These are phyloP conservation scores for Termitomyces sp. DNA, from an alignment of 768 basidiomycete species.

Conservation along the genomic window DNA sequence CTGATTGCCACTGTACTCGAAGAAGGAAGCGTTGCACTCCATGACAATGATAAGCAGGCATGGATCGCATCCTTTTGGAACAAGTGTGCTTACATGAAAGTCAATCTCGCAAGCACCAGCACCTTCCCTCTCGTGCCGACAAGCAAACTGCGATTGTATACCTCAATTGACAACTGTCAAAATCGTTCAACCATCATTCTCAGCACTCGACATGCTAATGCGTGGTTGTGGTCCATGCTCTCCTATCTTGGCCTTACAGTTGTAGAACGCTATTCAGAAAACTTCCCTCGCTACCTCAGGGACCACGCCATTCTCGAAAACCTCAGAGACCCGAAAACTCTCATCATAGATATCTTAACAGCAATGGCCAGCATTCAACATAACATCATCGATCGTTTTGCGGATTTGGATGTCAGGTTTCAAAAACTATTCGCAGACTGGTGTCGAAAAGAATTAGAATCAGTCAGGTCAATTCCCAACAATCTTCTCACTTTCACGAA, in stretches of 20 bases:
- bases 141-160: conserved; percentile 16
- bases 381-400: conserved; percentile 5
- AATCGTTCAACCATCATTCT: conserved; percentile 20
- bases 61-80: conserved; percentile 32
- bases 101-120: conserved; percentile 11
- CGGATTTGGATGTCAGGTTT: conserved; percentile 10
- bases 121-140: conserved; percentile 31
- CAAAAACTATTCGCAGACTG: conserved; percentile 23
- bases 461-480: conserved; percentile 1
- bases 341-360: conserved; percentile 14
- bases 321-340: conserved; percentile 8
- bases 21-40: background rate
- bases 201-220: conserved; percentile 4
- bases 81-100: conserved; percentile 5
- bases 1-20: conserved; percentile 7
- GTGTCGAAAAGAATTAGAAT: conserved; percentile 17
- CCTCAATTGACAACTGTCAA: conserved; percentile 26
- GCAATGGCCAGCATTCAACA: background rate
- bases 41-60: background rate
- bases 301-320: conserved; percentile 9
- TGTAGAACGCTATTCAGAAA: conserved; percentile 11
- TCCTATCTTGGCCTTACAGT: conserved; percentile 18
- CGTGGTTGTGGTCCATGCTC: conserved; percentile 14
- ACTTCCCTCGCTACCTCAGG: conserved; percentile 15
- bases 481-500: conserved; percentile 13